Evolutionary conservation across 2,329 filamentous ascomycete genomes (phyloP).

Genomic region (Sphaerulina musiva): DNA sequence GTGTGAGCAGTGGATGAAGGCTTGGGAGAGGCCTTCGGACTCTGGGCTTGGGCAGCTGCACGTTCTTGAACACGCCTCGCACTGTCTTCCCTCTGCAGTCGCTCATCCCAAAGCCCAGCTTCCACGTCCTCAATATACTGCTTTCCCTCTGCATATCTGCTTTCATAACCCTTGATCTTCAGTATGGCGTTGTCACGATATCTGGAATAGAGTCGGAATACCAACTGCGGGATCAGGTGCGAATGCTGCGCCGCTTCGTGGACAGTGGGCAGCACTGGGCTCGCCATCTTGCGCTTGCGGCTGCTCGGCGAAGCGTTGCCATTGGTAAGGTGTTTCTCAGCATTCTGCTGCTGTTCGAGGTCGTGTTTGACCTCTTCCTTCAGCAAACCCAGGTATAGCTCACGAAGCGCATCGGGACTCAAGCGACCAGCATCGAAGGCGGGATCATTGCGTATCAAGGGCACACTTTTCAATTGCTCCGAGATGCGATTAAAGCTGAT

Average conservation of each 20-base stretch:
- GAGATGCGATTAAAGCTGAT: conserved; percentile 65
- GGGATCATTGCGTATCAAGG: conserved; percentile 61
- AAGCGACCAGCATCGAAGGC: conserved; percentile 69
- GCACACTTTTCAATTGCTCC: conserved; percentile 65
- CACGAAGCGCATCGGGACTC: conserved; percentile 68
- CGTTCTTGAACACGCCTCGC: conserved; percentile 8
- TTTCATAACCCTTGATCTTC: conserved; percentile 69
- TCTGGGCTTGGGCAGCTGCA: conserved; percentile 13
- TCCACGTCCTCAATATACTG: conserved; percentile 65
- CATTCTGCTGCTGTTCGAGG: conserved; percentile 28
- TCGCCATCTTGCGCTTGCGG: conserved; percentile 68
- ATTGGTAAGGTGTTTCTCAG: conserved; percentile 32
- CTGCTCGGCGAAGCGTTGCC: conserved; percentile 47
- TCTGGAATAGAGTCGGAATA: conserved; percentile 65
- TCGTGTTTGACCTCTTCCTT: conserved; percentile 59
- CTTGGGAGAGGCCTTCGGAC: conserved; percentile 23
- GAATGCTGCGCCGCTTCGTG: conserved; percentile 60
- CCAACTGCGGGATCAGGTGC: conserved; percentile 62
- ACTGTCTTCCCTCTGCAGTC: conserved; percentile 23
- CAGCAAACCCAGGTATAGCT: conserved; percentile 69
- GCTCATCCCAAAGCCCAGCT: conserved; percentile 50
- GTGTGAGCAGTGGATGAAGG: conserved; percentile 24
- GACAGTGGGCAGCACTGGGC: conserved; percentile 57
- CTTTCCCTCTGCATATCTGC: conserved; percentile 52
- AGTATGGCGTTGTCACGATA: conserved; percentile 65